Conservation (phyloP, 2,329 filamentous ascomycete genomes). For the Colletotrichum shisoi region DNA sequence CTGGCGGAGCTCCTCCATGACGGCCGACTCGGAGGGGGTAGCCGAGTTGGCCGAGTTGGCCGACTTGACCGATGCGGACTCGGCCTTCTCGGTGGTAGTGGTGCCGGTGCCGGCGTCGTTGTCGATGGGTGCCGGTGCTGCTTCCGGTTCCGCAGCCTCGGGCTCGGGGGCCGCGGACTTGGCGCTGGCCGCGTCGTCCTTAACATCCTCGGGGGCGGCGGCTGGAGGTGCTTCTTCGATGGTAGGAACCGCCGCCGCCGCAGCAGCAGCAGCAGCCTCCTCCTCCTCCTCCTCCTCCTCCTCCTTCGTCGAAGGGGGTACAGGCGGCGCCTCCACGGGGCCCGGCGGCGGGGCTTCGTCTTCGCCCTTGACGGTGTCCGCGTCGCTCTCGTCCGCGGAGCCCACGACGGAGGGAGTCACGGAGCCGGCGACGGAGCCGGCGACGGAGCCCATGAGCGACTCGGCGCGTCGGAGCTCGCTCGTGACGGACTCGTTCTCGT, state of each 20-base stretch:
- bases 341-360: constrained; percentile 16
- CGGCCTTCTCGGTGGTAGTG: constrained; percentile 11
- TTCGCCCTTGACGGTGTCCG: constrained; percentile 33
- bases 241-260: no score
- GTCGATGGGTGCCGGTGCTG: neutral
- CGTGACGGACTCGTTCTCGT: constrained; percentile 37
- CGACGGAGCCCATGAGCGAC: constrained; percentile 32
- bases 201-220: constrained; percentile 11
- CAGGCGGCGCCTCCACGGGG: constrained; percentile 13
- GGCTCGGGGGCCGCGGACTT: constrained; percentile 12
- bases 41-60: neutral
- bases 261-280: neutral
- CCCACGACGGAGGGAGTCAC: constrained; percentile 14
- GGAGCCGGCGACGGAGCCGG: constrained; percentile 20
- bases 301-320: constrained; percentile 1
- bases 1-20: constrained; percentile 36
- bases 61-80: constrained; percentile 7
- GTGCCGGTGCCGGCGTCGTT: neutral
- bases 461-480: constrained; percentile 34
- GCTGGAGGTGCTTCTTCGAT: neutral
- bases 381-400: constrained; percentile 20
- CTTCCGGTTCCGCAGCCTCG: constrained; percentile 16
- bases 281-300: neutral
- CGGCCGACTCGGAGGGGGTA: constrained; percentile 14
- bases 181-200: constrained; percentile 21